Evolutionary conservation across 257 asterid genomes (phyloP).

Genomic region (Ajuga chamaepitys): DNA sequence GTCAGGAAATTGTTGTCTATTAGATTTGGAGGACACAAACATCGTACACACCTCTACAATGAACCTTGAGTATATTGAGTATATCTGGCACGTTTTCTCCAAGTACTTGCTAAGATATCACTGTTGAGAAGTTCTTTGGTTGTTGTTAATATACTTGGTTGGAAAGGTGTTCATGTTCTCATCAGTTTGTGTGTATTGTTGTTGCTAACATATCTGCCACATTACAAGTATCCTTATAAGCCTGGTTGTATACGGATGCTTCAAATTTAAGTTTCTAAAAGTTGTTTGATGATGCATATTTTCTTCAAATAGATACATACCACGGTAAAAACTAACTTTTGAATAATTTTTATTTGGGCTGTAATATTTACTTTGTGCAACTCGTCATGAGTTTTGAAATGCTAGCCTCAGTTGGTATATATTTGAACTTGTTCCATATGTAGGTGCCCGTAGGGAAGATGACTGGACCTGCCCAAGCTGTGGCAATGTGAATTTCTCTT

Average conservation of each 20-base stretch:
- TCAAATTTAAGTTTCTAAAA: not conserved
- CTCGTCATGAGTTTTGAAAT: not conserved
- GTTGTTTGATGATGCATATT: not conserved
- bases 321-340: not conserved
- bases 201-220: not conserved
- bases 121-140: not conserved
- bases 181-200: not conserved
- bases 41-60: too few species aligned
- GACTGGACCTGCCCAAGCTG: constrained; percentile 96
- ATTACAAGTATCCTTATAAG: not conserved
- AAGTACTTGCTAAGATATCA: not conserved
- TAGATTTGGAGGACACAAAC: not conserved
- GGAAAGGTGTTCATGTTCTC: not conserved
- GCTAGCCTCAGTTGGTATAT: not conserved
- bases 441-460: constrained; percentile 94
- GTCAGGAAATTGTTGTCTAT: not conserved
- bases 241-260: not conserved
- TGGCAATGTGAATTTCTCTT: constrained; percentile 83
- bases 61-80: not conserved
- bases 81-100: not conserved
- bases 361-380: not conserved
- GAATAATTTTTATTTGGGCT: not conserved
- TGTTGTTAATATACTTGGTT: too few species aligned
- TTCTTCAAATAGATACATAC: not conserved
- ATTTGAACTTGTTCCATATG: constrained; percentile 15